phyloP scores from a whole-genome alignment of 768 basidiomycete genomes.

The Leucosporidium creatinivorum region DNA sequence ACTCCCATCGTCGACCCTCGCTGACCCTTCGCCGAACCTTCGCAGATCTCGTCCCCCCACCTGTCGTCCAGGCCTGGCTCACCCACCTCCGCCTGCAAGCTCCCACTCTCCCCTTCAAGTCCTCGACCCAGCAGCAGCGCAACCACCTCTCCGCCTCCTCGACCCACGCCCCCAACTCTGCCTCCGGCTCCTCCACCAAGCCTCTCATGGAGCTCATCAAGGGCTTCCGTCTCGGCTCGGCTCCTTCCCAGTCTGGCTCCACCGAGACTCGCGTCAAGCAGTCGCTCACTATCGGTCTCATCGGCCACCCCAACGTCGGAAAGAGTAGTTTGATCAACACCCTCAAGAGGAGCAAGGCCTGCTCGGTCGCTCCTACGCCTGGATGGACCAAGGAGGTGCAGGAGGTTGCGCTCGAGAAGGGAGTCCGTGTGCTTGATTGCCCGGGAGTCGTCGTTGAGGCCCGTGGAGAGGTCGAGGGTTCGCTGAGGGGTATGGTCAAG shows the following conservation, averaged over 20 bases:
- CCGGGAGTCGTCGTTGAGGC: constrained; percentile 83
- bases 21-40: background rate
- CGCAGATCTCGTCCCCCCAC: constrained; percentile 76
- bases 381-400: constrained; percentile 91
- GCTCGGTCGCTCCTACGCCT: constrained; percentile 86
- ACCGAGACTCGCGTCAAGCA: constrained; percentile 15
- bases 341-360: constrained; percentile 82
- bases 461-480: constrained; percentile 39
- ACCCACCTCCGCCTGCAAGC: constrained; percentile 84
- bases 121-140: constrained; percentile 68
- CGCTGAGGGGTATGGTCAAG: constrained; percentile 32
- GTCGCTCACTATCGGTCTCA: constrained; percentile 70
- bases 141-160: constrained; percentile 64
- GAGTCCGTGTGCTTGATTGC: constrained; percentile 85
- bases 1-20: background rate
- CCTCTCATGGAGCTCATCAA: constrained; percentile 38
- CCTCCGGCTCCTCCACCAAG: constrained; percentile 36
- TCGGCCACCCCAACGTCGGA: constrained; percentile 95
- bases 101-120: constrained; percentile 85
- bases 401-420: constrained; percentile 83
- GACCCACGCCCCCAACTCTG: constrained; percentile 41
- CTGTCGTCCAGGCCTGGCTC: constrained; percentile 84
- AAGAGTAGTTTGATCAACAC: constrained; percentile 93
- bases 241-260: constrained; percentile 3
- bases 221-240: constrained; percentile 28